Percentiles rank a stretch among this genome's conserved stretches.
phyloP scores from a whole-genome alignment of 176 grass and related monocot genomes.

The Miscanthus lutarioriparius region DNA sequence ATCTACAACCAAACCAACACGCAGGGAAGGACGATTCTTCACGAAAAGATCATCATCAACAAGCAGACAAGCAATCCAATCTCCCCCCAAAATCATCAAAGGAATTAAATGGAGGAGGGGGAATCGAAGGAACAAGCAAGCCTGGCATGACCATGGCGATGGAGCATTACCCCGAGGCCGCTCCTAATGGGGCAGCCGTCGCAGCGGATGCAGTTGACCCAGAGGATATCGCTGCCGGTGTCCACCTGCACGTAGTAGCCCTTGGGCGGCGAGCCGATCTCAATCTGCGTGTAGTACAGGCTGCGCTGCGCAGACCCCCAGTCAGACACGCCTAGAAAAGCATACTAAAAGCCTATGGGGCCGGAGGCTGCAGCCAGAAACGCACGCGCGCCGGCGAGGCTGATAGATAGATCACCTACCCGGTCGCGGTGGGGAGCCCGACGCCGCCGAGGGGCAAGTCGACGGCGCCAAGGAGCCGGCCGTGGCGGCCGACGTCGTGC shows the following conservation, averaged over 20 bases:
- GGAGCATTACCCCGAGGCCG: constrained; percentile 65
- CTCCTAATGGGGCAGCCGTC: constrained; percentile 74
- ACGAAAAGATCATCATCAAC: background rate
- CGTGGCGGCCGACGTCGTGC: constrained; percentile 59
- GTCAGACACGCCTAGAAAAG: background rate
- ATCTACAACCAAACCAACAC: constrained; percentile 46
- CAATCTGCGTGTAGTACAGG: constrained; percentile 79
- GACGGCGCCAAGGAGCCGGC: constrained; percentile 49
- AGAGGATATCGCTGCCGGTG: constrained; percentile 91
- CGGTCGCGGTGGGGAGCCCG: constrained; percentile 68
- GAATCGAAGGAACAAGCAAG: background rate
- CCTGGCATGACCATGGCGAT: background rate
- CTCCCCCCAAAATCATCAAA: background rate
- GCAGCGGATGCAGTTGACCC: constrained; percentile 96
- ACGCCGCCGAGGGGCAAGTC: constrained; percentile 79
- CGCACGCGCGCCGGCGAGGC: background rate
- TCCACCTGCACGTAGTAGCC: constrained; percentile 95
- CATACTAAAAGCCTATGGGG: too few relatives aligned
- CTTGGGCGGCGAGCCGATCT: constrained; percentile 75
- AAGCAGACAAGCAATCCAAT: background rate
- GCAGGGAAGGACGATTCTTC: background rate
- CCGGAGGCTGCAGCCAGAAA: too few relatives aligned
- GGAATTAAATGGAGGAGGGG: background rate
- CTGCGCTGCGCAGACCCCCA: constrained; percentile 32
- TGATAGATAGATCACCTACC: constrained; percentile 25